phyloP scores from a whole-genome alignment of 2,329 filamentous ascomycete genomes.

The Waltergamsia citrina region DNA sequence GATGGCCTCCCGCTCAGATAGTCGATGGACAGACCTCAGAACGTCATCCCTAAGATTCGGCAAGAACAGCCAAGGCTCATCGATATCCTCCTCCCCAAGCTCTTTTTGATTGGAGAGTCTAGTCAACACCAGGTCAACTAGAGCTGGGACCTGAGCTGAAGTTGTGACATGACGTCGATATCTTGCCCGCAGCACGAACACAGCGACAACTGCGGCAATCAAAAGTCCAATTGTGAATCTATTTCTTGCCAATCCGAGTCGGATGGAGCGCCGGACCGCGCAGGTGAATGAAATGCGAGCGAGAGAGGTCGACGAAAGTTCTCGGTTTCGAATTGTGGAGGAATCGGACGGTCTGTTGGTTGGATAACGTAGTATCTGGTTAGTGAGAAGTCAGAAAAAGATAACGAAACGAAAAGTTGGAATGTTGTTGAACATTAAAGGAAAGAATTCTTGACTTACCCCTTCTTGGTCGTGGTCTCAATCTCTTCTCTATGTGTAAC shows the following conservation, averaged over 20 bases:
- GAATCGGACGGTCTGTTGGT: slow-evolving; percentile 62
- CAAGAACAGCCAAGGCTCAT: slow-evolving; percentile 75
- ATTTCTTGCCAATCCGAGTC: slow-evolving; percentile 78
- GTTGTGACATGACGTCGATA: slow-evolving; percentile 56
- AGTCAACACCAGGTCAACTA: slow-evolving; percentile 79
- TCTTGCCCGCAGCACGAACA: slow-evolving; percentile 54
- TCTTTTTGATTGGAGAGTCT: slow-evolving; percentile 77
- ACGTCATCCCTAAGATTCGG: slow-evolving; percentile 89
- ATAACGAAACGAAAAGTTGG: slow-evolving; percentile 9
- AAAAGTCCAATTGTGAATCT: slow-evolving; percentile 70
- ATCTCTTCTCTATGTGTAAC: slow-evolving; percentile 55
- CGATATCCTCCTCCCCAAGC: slow-evolving; percentile 56
- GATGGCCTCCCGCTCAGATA: slow-evolving; percentile 66
- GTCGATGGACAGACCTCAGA: slow-evolving; percentile 68
- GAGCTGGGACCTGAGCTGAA: slow-evolving; percentile 64
- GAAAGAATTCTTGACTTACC: slow-evolving; percentile 36
- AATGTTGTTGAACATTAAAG: slow-evolving; percentile 9
- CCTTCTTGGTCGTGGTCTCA: slow-evolving; percentile 31
- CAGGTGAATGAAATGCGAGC: slow-evolving; percentile 82
- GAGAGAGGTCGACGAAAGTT: slow-evolving; percentile 80
- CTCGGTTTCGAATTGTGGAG: slow-evolving; percentile 49
- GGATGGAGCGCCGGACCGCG: slow-evolving; percentile 67
- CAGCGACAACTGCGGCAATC: slow-evolving; percentile 35
- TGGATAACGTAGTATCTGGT: slow-evolving; percentile 71
- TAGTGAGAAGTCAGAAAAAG: slow-evolving; percentile 59